Conservation (phyloP, 169 alveolate species). For the Theileria luwenshuni region DNA sequence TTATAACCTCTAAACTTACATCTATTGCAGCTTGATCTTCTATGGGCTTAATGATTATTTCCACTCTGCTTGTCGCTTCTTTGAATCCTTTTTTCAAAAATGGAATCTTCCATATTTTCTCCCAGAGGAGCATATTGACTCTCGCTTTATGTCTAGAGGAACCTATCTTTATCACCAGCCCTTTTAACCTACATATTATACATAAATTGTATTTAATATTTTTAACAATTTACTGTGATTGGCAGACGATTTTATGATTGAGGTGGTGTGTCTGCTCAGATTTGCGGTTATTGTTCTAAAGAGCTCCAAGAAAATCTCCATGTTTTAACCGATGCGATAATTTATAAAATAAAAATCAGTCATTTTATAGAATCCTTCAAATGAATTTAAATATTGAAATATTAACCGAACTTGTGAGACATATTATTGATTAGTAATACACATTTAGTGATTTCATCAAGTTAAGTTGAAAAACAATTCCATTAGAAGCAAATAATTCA, state of each 20-base stretch:
- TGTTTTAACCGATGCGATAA: not conserved
- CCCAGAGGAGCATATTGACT: constrained; percentile 36
- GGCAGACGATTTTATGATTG: constrained; percentile 36
- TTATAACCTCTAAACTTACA: constrained; percentile 2
- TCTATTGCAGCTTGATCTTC: constrained; percentile 52
- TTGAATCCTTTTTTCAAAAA: constrained; percentile 27
- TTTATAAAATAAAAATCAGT: too few relatives aligned
- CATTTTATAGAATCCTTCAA: too few relatives aligned
- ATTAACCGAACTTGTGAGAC: too few relatives aligned
- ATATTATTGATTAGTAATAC: not conserved
- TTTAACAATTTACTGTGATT: constrained; percentile 46
- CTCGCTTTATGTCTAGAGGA: constrained; percentile 32
- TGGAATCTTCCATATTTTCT: constrained; percentile 41
- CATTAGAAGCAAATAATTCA: too few relatives aligned
- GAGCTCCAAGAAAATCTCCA: constrained; percentile 61
- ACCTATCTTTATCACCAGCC: constrained; percentile 30
- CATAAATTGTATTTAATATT: not conserved
- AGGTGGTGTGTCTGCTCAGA: constrained; percentile 50
- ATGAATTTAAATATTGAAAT: too few relatives aligned
- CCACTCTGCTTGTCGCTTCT: constrained; percentile 52
- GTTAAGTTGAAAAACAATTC: not conserved
- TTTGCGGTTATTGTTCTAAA: constrained; percentile 40
- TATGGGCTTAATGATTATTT: constrained; percentile 62
- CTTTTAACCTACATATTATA: constrained; percentile 19
- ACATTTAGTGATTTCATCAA: not conserved